A percentile compares a stretch with the other conserved stretches of the same genome.
Evolutionary conservation across 176 grass and related monocot species (phyloP).

Genomic region (Poa annua): DNA sequence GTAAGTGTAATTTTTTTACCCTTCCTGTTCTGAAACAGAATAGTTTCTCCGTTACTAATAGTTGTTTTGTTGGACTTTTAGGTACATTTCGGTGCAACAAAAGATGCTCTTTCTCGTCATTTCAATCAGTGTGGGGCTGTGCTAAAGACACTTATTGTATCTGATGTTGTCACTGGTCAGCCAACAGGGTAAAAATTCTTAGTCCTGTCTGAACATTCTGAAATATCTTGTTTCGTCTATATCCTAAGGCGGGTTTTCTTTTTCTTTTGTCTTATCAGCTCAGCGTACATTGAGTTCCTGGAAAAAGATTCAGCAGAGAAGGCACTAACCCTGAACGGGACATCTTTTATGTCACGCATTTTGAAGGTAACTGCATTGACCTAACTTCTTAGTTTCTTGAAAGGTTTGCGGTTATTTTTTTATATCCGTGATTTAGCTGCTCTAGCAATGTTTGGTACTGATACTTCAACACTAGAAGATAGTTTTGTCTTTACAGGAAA

Average conservation of each 20-base stretch:
- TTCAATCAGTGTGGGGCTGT: constrained; percentile 95
- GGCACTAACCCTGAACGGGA: constrained; percentile 77
- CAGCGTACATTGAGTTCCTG: constrained; percentile 84
- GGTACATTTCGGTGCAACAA: constrained; percentile 90
- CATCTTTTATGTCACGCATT: constrained; percentile 98
- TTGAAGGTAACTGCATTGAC: constrained; percentile 64
- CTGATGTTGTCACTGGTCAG: constrained; percentile 78
- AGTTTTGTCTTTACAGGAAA: neutral
- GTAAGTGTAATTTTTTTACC: constrained; percentile 47
- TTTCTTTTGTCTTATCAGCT: constrained; percentile 48
- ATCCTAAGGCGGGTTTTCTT: constrained; percentile 5
- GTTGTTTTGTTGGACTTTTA: constrained; percentile 41
- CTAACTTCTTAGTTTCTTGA: neutral
- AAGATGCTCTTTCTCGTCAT: constrained; percentile 90
- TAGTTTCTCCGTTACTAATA: constrained; percentile 26
- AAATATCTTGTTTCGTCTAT: constrained; percentile 16
- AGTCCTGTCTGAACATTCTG: constrained; percentile 7
- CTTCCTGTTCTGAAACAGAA: constrained; percentile 7
- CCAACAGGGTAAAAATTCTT: constrained; percentile 76
- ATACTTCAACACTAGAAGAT: neutral
- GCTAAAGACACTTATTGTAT: constrained; percentile 83
- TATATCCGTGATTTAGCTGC: neutral
- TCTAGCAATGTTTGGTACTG: constrained; percentile 14
- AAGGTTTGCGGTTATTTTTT: constrained; percentile 23
- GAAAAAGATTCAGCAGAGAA: constrained; percentile 86